phyloP scores from a whole-genome alignment of 305 asterid species.

The Caryopteris hybrid region DNA sequence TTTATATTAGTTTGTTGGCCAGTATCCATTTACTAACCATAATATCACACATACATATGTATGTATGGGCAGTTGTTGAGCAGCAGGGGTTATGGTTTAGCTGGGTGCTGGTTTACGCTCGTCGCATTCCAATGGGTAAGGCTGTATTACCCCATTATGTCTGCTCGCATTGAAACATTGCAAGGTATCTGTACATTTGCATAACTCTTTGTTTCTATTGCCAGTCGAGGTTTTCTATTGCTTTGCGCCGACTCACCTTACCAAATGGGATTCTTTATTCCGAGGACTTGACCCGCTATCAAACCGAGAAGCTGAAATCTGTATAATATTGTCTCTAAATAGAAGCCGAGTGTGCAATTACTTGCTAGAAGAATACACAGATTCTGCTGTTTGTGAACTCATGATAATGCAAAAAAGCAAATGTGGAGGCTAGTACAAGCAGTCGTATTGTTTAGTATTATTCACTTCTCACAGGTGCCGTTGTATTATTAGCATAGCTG shows the following conservation, averaged over 20 bases:
- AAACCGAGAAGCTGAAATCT: constrained; percentile 38
- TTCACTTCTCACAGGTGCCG: not conserved
- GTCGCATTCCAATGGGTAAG: constrained; percentile 95
- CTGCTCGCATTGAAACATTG: not conserved
- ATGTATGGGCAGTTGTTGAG: constrained; percentile 45
- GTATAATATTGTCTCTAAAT: constrained; percentile 20
- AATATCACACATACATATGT: not conserved
- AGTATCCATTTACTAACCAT: constrained; percentile 2
- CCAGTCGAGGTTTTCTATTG: constrained; percentile 72
- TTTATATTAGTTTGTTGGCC: not conserved
- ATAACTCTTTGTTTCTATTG: constrained; percentile 3
- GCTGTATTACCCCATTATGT: not conserved
- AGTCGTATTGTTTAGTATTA: not conserved
- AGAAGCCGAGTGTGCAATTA: not conserved
- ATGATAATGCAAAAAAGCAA: not conserved
- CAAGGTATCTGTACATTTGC: too few species aligned
- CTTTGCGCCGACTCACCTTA: constrained; percentile 60
- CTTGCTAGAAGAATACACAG: not conserved
- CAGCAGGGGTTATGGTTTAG: constrained; percentile 62
- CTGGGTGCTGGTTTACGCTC: constrained; percentile 83
- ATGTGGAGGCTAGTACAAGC: not conserved
- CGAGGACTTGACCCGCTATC: constrained; percentile 33
- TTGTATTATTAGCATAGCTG: not conserved
- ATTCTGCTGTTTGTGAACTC: not conserved
- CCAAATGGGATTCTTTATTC: constrained; percentile 52